Conservation (phyloP, 2,329 filamentous ascomycete species). For the Neopestalotiopsis sp. region DNA sequence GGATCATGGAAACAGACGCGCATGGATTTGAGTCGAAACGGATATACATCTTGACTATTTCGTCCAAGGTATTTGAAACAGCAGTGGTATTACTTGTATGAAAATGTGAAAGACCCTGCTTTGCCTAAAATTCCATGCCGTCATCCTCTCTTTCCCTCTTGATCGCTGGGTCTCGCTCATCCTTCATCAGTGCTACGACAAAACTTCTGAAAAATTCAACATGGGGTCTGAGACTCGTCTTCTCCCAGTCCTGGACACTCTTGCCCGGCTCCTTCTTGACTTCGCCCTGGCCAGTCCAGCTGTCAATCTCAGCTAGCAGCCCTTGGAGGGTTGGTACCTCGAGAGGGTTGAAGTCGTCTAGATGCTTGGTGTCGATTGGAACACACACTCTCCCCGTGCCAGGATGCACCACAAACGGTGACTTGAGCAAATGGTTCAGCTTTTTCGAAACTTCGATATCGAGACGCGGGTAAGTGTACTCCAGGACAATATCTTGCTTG, state of each 20-base stretch:
- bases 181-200: slow-evolving; percentile 78
- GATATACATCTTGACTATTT: too few species aligned
- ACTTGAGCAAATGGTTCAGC: slow-evolving; percentile 96
- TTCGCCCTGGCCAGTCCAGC: slow-evolving; percentile 64
- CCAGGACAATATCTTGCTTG: slow-evolving; percentile 94
- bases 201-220: slow-evolving; percentile 88
- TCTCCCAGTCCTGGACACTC: slow-evolving; percentile 84
- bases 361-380: slow-evolving; percentile 77
- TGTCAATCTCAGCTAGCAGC: slow-evolving; percentile 84
- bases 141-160: slow-evolving; percentile 62
- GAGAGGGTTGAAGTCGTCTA: slow-evolving; percentile 87
- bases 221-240: slow-evolving; percentile 92
- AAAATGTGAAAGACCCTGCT: neutral
- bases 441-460: slow-evolving; percentile 98
- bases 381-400: slow-evolving; percentile 95
- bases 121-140: slow-evolving; percentile 56
- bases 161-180: slow-evolving; percentile 63
- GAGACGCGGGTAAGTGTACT: slow-evolving; percentile 96
- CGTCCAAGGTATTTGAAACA: neutral
- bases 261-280: slow-evolving; percentile 24
- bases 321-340: slow-evolving; percentile 87
- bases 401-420: slow-evolving; percentile 94
- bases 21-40: too few species aligned
- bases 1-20: too few species aligned
- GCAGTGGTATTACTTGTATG: neutral